Base-by-base conservation (phyloP, 305 asterid species). In the Euphrasia arctica region DNA sequence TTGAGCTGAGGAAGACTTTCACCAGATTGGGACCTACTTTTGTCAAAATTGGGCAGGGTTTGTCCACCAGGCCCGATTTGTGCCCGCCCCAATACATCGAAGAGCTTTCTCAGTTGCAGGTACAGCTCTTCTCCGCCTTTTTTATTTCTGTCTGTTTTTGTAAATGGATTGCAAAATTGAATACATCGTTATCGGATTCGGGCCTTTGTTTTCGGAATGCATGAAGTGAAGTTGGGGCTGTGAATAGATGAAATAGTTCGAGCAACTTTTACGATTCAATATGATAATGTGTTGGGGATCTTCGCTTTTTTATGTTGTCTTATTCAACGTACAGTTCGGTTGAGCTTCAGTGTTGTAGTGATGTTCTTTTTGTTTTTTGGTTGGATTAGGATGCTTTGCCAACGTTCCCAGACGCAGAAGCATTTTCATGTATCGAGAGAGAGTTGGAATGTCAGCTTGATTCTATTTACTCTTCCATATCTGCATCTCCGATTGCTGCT, bases 401-500 rank as follows among this genome's bases (percentile, higher is more conserved):
- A 22, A 90, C 99, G n/a, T 94, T 94, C 79, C 97, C 97, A 18
- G 96, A 94, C 60, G 82, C 77, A 41, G 96, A 88, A 73, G 99
- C 99, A 48, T 88, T 94, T 81, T 54, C 90, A 13, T 90, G 97
- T 70, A 86, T 94, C 65, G 99, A 94, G 89, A 84, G 66, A 76
- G 95, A 94, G 74, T 77, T 94, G 81, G 96, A 86, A 14, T 73
- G 77, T n/a, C 80, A 91, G 0, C 88, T 94, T 34, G 95, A 94
- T 72, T 82, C 96, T 41, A 62, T 94, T 51, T 90, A 71, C 78
- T 86, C 97, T 2, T 79, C 84, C 36, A 86, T 94, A 80, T 94
- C 97, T 55, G 83, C 91, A 70, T 90, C 96, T 63, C 97, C 99
- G 1, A 85, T 90, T 61, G 99, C 99, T 70, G 97, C 99, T 47